Percentiles rank a stretch among this genome's conserved stretches.
Conservation (phyloP, 139 green algal genomes). For the Chlamydomonas eustigma region DNA sequence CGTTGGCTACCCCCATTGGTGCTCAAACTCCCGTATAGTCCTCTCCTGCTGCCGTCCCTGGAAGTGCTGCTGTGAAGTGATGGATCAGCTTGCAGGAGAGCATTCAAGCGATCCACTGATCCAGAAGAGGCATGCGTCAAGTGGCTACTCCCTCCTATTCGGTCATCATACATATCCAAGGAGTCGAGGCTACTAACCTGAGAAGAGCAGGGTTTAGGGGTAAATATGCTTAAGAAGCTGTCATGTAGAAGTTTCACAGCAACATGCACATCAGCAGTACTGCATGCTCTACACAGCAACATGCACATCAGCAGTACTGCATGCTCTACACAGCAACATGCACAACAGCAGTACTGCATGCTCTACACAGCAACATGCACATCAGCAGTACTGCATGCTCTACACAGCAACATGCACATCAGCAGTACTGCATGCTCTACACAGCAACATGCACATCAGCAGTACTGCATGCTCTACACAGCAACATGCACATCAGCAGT, state of each 20-base stretch:
- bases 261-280: neutral
- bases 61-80: neutral
- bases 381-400: neutral
- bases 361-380: neutral
- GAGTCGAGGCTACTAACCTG: constrained; percentile 30
- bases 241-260: neutral
- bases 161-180: constrained; percentile 47
- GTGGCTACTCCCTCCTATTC: constrained; percentile 17
- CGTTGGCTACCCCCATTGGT: too few relatives aligned
- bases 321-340: neutral
- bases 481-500: neutral
- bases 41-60: neutral
- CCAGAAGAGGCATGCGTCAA: neutral
- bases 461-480: neutral
- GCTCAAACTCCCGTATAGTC: neutral
- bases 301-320: neutral
- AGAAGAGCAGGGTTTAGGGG: neutral
- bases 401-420: neutral
- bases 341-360: neutral
- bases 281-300: neutral
- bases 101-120: constrained; percentile 30
- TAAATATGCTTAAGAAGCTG: neutral
- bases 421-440: neutral
- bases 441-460: neutral
- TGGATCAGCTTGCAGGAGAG: neutral